These are phyloP conservation scores for Cordyceps farinosa DNA, from an alignment of 2,329 filamentous ascomycete species.

Conservation along the genomic window DNA sequence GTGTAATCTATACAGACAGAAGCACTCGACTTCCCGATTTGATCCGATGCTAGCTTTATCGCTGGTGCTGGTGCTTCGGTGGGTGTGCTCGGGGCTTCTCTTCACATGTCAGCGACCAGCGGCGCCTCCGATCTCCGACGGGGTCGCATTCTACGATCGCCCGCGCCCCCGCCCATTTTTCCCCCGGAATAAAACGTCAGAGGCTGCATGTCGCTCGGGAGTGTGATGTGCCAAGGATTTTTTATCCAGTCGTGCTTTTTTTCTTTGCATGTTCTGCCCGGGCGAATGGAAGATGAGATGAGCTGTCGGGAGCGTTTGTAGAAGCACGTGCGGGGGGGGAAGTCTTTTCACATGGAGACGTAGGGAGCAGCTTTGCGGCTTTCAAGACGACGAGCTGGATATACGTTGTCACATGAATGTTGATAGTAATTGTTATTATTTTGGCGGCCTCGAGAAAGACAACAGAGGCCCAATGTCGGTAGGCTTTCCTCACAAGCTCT, in stretches of 20 bases:
- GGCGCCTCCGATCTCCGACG: neutral
- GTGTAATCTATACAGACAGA: neutral
- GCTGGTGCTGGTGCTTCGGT: neutral
- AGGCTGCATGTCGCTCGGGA: neutral
- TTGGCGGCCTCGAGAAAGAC: neutral
- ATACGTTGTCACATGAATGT: neutral
- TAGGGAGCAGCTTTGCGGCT: neutral
- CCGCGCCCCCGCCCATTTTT: neutral
- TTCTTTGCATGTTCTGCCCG: neutral
- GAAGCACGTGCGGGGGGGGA: neutral
- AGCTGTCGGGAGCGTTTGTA: neutral
- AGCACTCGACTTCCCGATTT: conserved; percentile 5
- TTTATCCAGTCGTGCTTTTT: neutral
- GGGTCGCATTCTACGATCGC: conserved; percentile 2
- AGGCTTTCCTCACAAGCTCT: neutral
- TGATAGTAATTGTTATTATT: neutral
- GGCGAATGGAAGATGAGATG: neutral
- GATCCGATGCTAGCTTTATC: conserved; percentile 4
- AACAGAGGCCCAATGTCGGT: neutral
- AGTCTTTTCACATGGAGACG: neutral
- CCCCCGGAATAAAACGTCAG: neutral
- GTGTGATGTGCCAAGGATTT: neutral
- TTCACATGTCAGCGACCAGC: conserved; percentile 3
- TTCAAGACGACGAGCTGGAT: neutral
- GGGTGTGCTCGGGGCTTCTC: neutral